Conservation (phyloP, 2,329 filamentous ascomycete genomes). For the Nectriaceae sp. region DNA sequence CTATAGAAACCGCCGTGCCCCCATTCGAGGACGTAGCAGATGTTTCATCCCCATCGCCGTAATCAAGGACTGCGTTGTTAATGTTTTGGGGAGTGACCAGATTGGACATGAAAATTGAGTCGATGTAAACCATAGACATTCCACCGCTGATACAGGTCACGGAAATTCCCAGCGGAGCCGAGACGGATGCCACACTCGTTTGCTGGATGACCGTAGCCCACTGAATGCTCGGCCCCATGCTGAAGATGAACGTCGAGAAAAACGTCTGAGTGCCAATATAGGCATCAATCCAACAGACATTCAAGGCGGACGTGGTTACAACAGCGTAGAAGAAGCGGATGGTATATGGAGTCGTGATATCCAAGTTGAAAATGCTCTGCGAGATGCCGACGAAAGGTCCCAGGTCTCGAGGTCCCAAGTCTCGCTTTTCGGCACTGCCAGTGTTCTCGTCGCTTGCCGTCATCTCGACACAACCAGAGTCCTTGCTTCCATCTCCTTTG, state of each 20-base stretch:
- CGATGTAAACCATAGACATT: not conserved
- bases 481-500: conserved; percentile 12
- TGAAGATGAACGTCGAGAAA: not conserved
- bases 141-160: not conserved
- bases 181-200: not conserved
- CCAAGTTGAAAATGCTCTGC: too few relatives aligned
- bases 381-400: too few relatives aligned
- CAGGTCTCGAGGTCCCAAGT: too few relatives aligned
- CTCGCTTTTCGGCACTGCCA: too few relatives aligned
- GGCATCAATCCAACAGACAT: not conserved
- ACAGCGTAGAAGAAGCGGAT: not conserved
- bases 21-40: too few relatives aligned
- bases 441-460: too few relatives aligned
- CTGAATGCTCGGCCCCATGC: too few relatives aligned
- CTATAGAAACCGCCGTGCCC: too few relatives aligned
- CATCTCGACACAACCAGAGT: too few relatives aligned
- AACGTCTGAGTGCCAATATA: not conserved
- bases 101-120: not conserved
- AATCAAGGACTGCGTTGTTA: not conserved
- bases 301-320: not conserved
- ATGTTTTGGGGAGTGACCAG: not conserved
- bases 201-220: not conserved
- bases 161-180: not conserved
- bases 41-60: too few relatives aligned
- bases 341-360: not conserved